These are phyloP conservation scores for Capsicum chinense DNA, from an alignment of 257 asterid genomes.

Conservation along the genomic window DNA sequence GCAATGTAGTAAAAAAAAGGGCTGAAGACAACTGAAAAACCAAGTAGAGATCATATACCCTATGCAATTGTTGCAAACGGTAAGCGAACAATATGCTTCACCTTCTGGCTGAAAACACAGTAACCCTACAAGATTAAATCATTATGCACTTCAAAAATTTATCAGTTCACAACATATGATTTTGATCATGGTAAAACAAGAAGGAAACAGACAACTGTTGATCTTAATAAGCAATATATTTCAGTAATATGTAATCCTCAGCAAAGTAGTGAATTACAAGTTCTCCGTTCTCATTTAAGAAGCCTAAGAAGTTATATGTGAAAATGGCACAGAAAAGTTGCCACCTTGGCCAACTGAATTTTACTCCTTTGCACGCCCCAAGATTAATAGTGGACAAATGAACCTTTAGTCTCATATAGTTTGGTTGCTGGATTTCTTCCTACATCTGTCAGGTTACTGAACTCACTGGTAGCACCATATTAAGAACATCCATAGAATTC, in stretches of 20 bases:
- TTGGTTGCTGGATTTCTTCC: not conserved
- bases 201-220: not conserved
- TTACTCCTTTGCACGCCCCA: not conserved
- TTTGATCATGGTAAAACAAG: conserved; percentile 17
- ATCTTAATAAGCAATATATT: conserved; percentile 8
- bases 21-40: not conserved
- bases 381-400: not conserved
- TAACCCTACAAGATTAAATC: conserved; percentile 69
- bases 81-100: conserved; percentile 87
- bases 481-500: not conserved
- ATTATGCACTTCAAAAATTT: not conserved
- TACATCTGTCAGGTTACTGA: not conserved
- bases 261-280: conserved; percentile 1
- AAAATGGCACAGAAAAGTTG: conserved; percentile 10
- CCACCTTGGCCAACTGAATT: conserved; percentile 10
- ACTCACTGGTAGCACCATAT: not conserved
- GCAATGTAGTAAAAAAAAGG: conserved; percentile 5
- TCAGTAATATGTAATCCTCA: conserved; percentile 17
- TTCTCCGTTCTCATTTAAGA: not conserved
- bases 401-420: conserved; percentile 11
- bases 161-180: not conserved
- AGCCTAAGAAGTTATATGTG: not conserved
- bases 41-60: conserved; percentile 51
- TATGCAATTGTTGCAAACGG: conserved; percentile 87
- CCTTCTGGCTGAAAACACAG: conserved; percentile 92